phyloP scores from a whole-genome alignment of 306 rosid species.

The Arachis stenosperma region DNA sequence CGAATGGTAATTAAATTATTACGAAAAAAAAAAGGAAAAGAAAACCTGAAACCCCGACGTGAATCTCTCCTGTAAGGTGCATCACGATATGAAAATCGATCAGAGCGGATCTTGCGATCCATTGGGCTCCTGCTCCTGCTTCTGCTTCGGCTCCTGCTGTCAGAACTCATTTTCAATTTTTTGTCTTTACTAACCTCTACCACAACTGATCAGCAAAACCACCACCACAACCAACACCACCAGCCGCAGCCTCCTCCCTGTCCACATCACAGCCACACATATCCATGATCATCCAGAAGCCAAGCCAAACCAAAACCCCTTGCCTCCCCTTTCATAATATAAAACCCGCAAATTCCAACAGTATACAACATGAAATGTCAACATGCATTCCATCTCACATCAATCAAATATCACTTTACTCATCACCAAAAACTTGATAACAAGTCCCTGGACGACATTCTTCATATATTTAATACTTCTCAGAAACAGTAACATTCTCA shows the following conservation, averaged over 20 bases:
- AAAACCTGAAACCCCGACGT: constrained; percentile 98
- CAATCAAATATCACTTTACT: constrained; percentile 55
- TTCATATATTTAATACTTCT: constrained; percentile 49
- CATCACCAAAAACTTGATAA: constrained; percentile 53
- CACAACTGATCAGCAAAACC: constrained; percentile 67
- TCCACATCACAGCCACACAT: constrained; percentile 96
- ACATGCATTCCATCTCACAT: constrained; percentile 65
- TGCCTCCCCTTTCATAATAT: constrained; percentile 73
- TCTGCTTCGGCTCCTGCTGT: constrained; percentile 91
- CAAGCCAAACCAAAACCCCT: constrained; percentile 82
- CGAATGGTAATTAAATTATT: constrained; percentile 40
- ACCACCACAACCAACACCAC: constrained; percentile 74
- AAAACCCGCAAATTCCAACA: constrained; percentile 70
- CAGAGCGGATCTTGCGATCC: constrained; percentile 95
- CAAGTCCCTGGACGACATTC: constrained; percentile 54
- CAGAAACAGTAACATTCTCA: constrained; percentile 40
- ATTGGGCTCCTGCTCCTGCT: constrained; percentile 95
- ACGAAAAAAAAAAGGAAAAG: constrained; percentile 41
- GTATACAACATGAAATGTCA: constrained; percentile 60
- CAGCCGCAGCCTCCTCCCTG: constrained; percentile 87
- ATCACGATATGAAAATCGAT: constrained; percentile 90
- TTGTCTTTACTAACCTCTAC: constrained; percentile 59
- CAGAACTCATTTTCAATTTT: constrained; percentile 80
- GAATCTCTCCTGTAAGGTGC: constrained; percentile 98
- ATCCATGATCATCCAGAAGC: constrained; percentile 85